Evolutionary conservation across 352 stramenopile species (phyloP), one percentile per base, ranked within the genome.

Genomic region (Globisporangium rhizosaccharum): DNA sequence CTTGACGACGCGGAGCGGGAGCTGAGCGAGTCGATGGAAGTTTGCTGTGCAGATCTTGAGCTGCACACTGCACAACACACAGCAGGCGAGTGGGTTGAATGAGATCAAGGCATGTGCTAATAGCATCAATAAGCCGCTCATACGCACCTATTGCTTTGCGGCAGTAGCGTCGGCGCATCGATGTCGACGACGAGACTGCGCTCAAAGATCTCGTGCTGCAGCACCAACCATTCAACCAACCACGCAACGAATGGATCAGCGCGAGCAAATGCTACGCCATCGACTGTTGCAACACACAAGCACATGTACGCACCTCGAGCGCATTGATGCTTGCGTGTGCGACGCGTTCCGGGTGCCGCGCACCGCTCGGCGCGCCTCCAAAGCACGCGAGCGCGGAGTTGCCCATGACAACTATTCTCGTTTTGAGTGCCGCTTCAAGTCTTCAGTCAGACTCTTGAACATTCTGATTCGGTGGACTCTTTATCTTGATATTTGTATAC

Each of bases 1-100:
- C 49, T 83, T 85, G 23, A 85, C 42, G 17, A 60, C 26, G 14
- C 44, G 15, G 1, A 87, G 28, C 1, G 75, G 69, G n/a, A 74
- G 18, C 10, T 77, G 57, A 4, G 63, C 60, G 3, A 78, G 30
- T 37, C 57, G 50, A 37, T 68, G 59, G 41, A 67, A 53, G 26
- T 30, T 59, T 20, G 20, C 20, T 15, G 56, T 26, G 18, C 42
- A 28, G 49, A 67, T 53, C 42, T 51, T 53, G 4, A 66, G 33
- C 48, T 44, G 49, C 15, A 55, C 30, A 2, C 59, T 66, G 42
- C 9, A 17, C 49, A 53, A 37, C 20, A 37, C 9, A 12, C 26
- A 45, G 25, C 20, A 59, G 10, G 12, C 37, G 20, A 33, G 28
- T 33, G 26, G 57, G 3, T 14, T 30, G 8, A 9, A 37, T 23